These are phyloP conservation scores for Nannochloris sp. DNA, from an alignment of 139 green algal species.

Conservation along the genomic window DNA sequence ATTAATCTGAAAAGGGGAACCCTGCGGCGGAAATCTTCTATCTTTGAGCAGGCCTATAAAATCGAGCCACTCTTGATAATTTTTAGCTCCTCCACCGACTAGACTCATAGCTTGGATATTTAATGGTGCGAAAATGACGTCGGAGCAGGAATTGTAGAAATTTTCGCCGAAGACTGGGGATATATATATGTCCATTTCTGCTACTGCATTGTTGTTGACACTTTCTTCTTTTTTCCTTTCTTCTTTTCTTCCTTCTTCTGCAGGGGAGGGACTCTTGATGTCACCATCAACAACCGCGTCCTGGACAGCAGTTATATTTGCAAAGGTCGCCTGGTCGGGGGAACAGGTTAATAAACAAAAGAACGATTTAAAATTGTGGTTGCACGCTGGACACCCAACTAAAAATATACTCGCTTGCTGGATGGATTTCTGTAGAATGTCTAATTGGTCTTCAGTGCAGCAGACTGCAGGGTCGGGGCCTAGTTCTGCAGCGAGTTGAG, in stretches of 20 bases:
- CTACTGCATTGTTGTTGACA: neutral
- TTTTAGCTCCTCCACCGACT: conserved; percentile 69
- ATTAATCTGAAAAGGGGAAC: conserved; percentile 62
- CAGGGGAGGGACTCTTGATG: conserved; percentile 17
- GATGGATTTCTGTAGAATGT: conserved; percentile 53
- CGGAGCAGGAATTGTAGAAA: conserved; percentile 75
- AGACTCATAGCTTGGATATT: conserved; percentile 81
- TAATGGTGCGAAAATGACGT: conserved; percentile 29
- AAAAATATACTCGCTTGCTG: conserved; percentile 62
- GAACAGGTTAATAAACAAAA: conserved; percentile 73
- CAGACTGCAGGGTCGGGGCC: conserved; percentile 45
- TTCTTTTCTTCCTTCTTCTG: neutral
- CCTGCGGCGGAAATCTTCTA: conserved; percentile 41
- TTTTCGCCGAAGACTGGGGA: conserved; percentile 31
- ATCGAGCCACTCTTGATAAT: conserved; percentile 64
- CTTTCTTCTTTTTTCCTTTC: neutral
- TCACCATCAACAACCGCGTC: conserved; percentile 6
- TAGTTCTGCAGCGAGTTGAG: conserved; percentile 48
- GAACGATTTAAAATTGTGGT: conserved; percentile 86
- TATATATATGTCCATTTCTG: neutral
- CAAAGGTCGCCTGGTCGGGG: conserved; percentile 73
- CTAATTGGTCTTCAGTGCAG: conserved; percentile 73
- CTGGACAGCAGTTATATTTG: conserved; percentile 66
- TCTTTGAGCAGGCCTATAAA: conserved; percentile 80
- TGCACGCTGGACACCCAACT: conserved; percentile 80